Evolutionary conservation across 768 basidiomycete genomes (phyloP).

Genomic region (Leccinum broughii): DNA sequence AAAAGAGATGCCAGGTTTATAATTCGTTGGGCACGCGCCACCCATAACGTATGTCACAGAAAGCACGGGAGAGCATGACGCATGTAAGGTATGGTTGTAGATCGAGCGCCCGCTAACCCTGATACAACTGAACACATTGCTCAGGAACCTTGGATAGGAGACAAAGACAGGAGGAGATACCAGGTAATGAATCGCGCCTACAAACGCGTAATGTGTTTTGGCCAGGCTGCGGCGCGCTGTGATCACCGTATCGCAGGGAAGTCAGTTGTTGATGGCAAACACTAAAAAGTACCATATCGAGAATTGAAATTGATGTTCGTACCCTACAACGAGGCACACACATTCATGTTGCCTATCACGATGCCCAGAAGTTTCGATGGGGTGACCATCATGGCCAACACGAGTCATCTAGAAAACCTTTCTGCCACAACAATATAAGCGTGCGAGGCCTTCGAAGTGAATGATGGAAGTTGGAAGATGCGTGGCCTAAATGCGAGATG

Average conservation of each 20-base stretch:
- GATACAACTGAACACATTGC: not conserved
- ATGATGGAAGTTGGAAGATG: not conserved
- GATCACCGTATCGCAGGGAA: not conserved
- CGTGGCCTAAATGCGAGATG: too few species aligned
- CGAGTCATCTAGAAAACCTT: not conserved
- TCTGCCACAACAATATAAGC: not conserved
- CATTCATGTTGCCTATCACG: not conserved
- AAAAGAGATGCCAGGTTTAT: constrained; percentile 1
- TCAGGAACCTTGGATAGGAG: not conserved
- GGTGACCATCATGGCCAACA: not conserved
- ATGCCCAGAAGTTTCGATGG: not conserved
- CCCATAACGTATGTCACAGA: not conserved
- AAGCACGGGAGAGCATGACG: not conserved
- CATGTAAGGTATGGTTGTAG: not conserved
- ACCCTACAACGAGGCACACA: constrained; percentile 1
- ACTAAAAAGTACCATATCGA: constrained; percentile 1
- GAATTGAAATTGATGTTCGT: not conserved
- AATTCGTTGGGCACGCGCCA: constrained; percentile 2
- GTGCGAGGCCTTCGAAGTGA: not conserved
- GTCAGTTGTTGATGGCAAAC: not conserved
- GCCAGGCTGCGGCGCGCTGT: not conserved
- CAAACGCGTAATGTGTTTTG: not conserved
- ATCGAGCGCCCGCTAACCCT: constrained; percentile 5
- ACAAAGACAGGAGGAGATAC: not conserved
- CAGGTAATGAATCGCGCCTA: constrained; percentile 1